Evolutionary conservation across 345 rosid species (phyloP).

Genomic region (Ailanthus altissimus): DNA sequence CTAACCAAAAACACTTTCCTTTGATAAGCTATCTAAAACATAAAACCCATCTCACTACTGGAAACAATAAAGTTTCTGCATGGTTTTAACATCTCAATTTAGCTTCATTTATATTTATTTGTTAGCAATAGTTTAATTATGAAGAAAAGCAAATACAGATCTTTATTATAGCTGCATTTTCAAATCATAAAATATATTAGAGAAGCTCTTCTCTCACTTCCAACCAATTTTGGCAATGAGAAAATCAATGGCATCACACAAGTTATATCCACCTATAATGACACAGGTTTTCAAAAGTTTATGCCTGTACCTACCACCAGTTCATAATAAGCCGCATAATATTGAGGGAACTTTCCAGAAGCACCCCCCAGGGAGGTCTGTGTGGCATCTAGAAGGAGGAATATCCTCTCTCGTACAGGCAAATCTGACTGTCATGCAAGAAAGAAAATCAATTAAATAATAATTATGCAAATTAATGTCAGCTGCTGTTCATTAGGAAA

Average conservation of each 20-base stretch:
- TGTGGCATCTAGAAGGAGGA: constrained; percentile 95
- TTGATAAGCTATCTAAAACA: background rate
- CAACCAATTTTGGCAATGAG: background rate
- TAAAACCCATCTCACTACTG: background rate
- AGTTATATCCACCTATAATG: background rate
- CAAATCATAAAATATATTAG: background rate
- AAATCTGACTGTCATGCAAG: constrained; percentile 60
- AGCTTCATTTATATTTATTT: background rate
- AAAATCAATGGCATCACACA: background rate
- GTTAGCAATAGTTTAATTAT: background rate
- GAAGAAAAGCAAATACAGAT: background rate
- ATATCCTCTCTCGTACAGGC: constrained; percentile 85
- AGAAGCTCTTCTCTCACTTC: background rate
- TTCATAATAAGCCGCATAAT: constrained; percentile 77
- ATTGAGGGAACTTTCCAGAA: constrained; percentile 87
- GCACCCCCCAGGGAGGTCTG: constrained; percentile 95
- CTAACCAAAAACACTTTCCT: background rate
- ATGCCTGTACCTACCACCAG: constrained; percentile 73
- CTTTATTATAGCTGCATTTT: background rate
- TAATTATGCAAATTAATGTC: constrained; percentile 19
- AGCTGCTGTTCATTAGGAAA: constrained; percentile 12
- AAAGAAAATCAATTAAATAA: constrained; percentile 19
- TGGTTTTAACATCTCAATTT: background rate
- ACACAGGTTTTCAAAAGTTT: constrained; percentile 4
- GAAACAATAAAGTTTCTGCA: background rate